Conservation (phyloP, 257 asterid species). For the Thymus quinquecostatus region DNA sequence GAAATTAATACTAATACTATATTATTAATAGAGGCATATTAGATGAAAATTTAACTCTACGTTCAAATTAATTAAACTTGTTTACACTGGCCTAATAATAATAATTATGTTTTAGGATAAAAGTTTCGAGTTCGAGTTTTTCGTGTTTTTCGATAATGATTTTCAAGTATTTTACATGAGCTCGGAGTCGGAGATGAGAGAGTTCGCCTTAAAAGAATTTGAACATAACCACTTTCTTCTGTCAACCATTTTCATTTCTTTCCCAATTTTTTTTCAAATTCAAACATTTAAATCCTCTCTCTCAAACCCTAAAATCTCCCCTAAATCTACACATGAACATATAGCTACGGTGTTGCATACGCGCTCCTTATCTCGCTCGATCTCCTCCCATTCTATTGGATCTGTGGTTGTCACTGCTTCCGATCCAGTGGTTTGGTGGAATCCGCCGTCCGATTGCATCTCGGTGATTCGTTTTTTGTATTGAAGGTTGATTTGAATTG, state of each 20-base stretch:
- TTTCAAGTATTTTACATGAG: too few species aligned
- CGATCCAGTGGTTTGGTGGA: conserved; percentile 46
- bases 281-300: conserved; percentile 39
- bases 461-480: conserved; percentile 19
- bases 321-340: not conserved
- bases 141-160: too few species aligned
- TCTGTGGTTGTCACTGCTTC: conserved; percentile 41
- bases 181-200: too few species aligned
- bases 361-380: conserved; percentile 31
- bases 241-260: conserved; percentile 28
- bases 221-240: conserved; percentile 23
- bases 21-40: too few species aligned
- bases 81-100: too few species aligned
- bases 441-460: conserved; percentile 17
- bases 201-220: not conserved
- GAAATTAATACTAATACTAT: too few species aligned
- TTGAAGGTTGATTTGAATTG: conserved; percentile 30
- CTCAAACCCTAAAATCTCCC: conserved; percentile 42
- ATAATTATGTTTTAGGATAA: too few species aligned
- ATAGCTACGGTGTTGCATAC: conserved; percentile 18
- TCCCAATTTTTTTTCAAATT: conserved; percentile 40
- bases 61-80: too few species aligned
- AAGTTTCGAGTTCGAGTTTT: too few species aligned
- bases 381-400: conserved; percentile 47
- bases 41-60: too few species aligned